Evolutionary conservation across 192 early-diverging fungal genomes (phyloP), one percentile per base, ranked within the genome.

Genomic region (Fimicolochytrium jonesii): DNA sequence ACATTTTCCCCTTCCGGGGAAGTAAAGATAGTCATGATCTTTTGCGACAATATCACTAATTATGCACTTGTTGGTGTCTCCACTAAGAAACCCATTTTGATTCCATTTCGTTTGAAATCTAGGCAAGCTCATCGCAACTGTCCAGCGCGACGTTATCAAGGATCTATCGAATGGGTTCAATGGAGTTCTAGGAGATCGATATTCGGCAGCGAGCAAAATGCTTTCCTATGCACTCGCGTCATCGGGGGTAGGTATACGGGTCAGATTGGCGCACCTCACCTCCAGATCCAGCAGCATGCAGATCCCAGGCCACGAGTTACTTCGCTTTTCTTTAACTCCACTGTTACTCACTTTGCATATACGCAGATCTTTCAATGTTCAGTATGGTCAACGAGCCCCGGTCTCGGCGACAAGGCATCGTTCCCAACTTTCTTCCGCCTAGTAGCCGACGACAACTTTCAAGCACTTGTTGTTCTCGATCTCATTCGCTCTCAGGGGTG

Each of bases 381-480:
- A 39, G 71, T 74, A 9, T 61, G 63, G 37, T 64, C 75, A 7
- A 76, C 67, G 26, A 66, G 56, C 34, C 53, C 61, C 23, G 37
- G 39, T 15, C 58, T 77, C 6, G 50, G 50, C 13, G 23, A 65
- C 25, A 72, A 73, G 46, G 31, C 17, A 28, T 3, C 20, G 41
- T 77, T 63, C 56, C 68, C 71, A 17, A 66, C 70, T 42, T 77
- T 77, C 42, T 77, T 73, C 43, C 67, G 75, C 3, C 52, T 70
- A 2, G 59, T 73, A n/a, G 35, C 71, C 6, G 54, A 60, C 39
- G 75, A 77, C 64, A 67, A 64, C 17, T 31, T 61, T 5, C 70
- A 73, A 33, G 67, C 61, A 2, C 15, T 56, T 22, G 66, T 69
- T 10, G 70, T 77, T 18, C 34, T 70, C n/a, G 35, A 35, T 3